phyloP scores from a whole-genome alignment of 208 protist genomes.

The Acanthamoeba triangularis region DNA sequence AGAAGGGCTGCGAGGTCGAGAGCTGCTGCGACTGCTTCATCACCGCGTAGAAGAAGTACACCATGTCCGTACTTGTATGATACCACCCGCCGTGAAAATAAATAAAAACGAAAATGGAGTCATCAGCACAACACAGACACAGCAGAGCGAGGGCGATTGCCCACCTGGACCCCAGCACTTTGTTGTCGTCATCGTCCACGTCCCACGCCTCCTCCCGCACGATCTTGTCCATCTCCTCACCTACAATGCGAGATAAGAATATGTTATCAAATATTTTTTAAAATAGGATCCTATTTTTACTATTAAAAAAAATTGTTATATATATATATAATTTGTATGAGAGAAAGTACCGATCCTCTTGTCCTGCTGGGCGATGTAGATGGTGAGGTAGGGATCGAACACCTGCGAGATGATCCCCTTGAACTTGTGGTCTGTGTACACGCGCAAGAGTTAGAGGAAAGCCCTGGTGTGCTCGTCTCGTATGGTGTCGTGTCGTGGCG shows the following conservation, averaged over 20 bases:
- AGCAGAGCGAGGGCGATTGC: no score
- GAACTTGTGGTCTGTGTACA: constrained; percentile 90
- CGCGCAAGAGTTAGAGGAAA: no score
- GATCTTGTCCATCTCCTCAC: constrained; percentile 56
- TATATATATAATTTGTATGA: no score
- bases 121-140: no score
- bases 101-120: no score
- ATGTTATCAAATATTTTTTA: no score
- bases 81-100: no score
- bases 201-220: constrained; percentile 79
- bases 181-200: constrained; percentile 76
- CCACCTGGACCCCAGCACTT: constrained; percentile 69
- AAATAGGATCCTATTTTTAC: no score
- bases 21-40: constrained; percentile 74
- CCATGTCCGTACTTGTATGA: constrained; percentile 71
- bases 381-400: constrained; percentile 92
- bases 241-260: background rate
- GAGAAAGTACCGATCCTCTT: constrained; percentile 77
- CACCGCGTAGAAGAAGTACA: constrained; percentile 69
- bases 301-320: no score
- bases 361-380: constrained; percentile 89
- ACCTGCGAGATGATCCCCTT: constrained; percentile 93
- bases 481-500: no score
- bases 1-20: constrained; percentile 78
- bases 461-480: no score